Percentiles rank a stretch among this genome's conserved stretches.
Evolutionary conservation across 2,329 filamentous ascomycete genomes (phyloP).

Genomic region (Colletotrichum euphorbiae): DNA sequence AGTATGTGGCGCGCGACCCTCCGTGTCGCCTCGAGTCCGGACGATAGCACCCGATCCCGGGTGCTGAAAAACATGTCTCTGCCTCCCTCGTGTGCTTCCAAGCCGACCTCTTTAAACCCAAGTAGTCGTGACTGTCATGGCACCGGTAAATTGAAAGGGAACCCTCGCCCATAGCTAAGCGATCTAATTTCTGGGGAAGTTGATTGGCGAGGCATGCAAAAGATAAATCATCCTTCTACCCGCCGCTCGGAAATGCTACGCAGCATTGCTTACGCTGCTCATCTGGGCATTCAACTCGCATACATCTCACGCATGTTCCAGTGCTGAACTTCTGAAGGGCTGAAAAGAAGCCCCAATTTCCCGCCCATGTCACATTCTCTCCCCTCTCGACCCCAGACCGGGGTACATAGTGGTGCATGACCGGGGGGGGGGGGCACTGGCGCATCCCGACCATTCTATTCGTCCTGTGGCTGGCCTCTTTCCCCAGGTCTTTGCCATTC

Average conservation of each 20-base stretch:
- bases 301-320: constrained; percentile 20
- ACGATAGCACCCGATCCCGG: constrained; percentile 18
- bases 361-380: constrained; percentile 34
- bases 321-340: constrained; percentile 32
- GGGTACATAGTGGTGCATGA: constrained; percentile 33
- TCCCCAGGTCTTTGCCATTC: constrained; percentile 38
- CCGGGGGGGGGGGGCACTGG: constrained; percentile 20
- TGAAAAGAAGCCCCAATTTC: constrained; percentile 35
- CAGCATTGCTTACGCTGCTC: constrained; percentile 6
- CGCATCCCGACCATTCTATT: constrained; percentile 35
- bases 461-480: constrained; percentile 16
- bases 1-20: not conserved
- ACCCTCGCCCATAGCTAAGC: not conserved
- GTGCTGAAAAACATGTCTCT: constrained; percentile 26
- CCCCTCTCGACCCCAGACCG: constrained; percentile 35
- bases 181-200: not conserved
- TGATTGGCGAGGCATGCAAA: not conserved
- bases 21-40: constrained; percentile 14
- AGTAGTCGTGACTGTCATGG: too few species aligned
- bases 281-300: not conserved
- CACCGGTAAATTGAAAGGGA: too few species aligned
- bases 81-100: constrained; percentile 8
- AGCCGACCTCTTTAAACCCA: not conserved
- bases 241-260: not conserved
- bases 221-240: not conserved